phyloP scores from a whole-genome alignment of 2,329 filamentous ascomycete species.

The Colletotrichum siamense region DNA sequence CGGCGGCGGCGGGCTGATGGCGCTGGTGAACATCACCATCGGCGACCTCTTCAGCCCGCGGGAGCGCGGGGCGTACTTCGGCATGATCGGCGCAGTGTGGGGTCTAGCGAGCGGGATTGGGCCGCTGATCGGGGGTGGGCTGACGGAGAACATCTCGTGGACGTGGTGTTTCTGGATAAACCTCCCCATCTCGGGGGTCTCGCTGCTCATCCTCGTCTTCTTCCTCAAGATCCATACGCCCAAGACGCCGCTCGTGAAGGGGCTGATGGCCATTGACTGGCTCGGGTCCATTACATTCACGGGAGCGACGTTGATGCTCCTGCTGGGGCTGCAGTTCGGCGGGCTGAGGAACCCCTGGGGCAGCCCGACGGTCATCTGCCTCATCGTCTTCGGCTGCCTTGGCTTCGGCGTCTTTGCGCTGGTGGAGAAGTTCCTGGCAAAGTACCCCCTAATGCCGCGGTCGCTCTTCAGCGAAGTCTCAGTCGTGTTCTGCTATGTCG shows the following conservation, averaged over 20 bases:
- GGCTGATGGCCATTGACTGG: conserved; percentile 69
- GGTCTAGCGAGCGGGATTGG: conserved; percentile 70
- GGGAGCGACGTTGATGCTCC: conserved; percentile 82
- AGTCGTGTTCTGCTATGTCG: conserved; percentile 68
- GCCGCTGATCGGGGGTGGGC: conserved; percentile 71
- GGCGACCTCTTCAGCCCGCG: conserved; percentile 61
- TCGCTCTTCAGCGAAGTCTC: conserved; percentile 70
- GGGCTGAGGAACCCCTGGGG: conserved; percentile 78
- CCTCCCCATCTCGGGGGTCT: conserved; percentile 51
- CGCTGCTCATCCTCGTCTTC: conserved; percentile 58
- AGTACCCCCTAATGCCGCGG: conserved; percentile 80
- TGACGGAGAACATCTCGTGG: conserved; percentile 70
- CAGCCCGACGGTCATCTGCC: conserved; percentile 76
- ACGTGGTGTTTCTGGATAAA: conserved; percentile 77
- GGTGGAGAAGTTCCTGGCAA: conserved; percentile 75
- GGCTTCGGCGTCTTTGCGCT: conserved; percentile 70
- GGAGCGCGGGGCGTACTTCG: conserved; percentile 57
- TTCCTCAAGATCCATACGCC: conserved; percentile 74
- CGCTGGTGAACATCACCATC: conserved; percentile 65
- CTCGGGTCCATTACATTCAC: conserved; percentile 64
- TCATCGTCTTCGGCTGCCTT: conserved; percentile 75
- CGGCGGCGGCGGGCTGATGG: conserved; percentile 62
- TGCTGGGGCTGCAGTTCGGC: conserved; percentile 86
- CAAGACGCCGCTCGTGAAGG: conserved; percentile 59
- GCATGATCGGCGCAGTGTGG: conserved; percentile 63